Base-by-base conservation (phyloP, 352 stramenopile species). In the Aphanomyces cochlioides region DNA sequence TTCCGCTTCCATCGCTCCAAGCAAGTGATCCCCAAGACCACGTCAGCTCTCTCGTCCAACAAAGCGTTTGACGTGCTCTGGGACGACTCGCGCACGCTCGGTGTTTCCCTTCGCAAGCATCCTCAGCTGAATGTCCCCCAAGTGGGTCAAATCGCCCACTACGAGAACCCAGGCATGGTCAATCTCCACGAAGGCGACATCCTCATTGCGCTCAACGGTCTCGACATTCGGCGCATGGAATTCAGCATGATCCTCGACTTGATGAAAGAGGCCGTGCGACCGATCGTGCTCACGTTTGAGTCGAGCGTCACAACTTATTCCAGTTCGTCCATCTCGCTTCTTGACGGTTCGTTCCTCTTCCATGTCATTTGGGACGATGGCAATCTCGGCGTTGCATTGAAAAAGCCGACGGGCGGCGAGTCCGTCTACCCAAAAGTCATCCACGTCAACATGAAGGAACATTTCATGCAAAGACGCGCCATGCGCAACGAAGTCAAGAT, bases 271-370 rank as follows among this genome's bases (percentile, higher is more conserved):
- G 43, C 43, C n/a, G 12, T 40, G 59, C 39, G 59, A 6, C 59
- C 59, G 8, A 19, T 67, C 59, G 59, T 67, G 17, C 59, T 67
- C 17, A 56, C 38, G 15, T 67, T 67, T 19, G 59, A 67, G n/a
- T 67, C 59, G 38, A 34, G 15, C 12, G 59, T 67, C 40, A 3
- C 17, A 1, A 37, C 59, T 40, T 67, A 67, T 34, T 17, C 12
- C 13, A 56, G 3, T 10, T 39, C 59, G 40, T 21, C 59, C 56
- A 81, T 90, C 28, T 65, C 83, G 47, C 78, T 95, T 7, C 79
- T 85, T 0, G 81, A 93, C 63, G 87, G 87, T 17, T 91, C 88
- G 12, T 90, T 85, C 38, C 74, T 94, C 40, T 77, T 93, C 21
- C 88, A 96, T 67, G 82, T 94, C 5, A 34, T 67, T 17, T 67